Base-by-base conservation (phyloP, 306 rosid genomes). In the Dalbergia oliveri region DNA sequence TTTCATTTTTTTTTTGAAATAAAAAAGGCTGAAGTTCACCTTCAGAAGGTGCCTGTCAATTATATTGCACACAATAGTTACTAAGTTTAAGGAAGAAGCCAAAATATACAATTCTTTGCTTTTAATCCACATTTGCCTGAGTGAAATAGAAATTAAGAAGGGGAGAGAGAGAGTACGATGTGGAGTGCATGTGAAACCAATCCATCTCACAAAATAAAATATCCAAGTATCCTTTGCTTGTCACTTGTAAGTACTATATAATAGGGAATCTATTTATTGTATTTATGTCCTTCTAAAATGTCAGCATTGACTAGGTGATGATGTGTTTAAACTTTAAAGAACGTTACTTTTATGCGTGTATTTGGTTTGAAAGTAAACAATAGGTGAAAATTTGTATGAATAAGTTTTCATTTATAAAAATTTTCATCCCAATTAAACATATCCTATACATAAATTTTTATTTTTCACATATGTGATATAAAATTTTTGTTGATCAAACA, bases 11-110 rank as follows among this genome's bases (percentile, higher is more conserved):
- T 37, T 47, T 2, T 14, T 70, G 62, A 64, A 66, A 45, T 43
- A 39, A n/a, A 10, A 16, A 9, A 41, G 34, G 35, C 33, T 14
- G 37, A 35, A 56, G 58, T 63, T 66, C 11, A 45, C 15, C 57
- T 54, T 76, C 53, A 59, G 66, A 75, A 61, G 23, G 10, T 66
- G 72, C 49, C 70, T 37, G 7, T 63, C 79, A 44, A 33, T 71
- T 26, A 26, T 26, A 26, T 26, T 66, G 26, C 8, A 54, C 31
- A 43, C 76, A 68, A 15, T 14, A 37, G 57, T 26, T 15, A 18
- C 72, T 60, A 50, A 4, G 41, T 53, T 63, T n/a, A 60, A 49
- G 77, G 64, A 81, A 76, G 73, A 66, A 59, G 83, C 57, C 65
- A 72, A 43, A 11, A 49, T 16, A 26, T 26, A 26, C 1, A 8